Conservation (phyloP, 305 asterid species). For the Petunia hybrid region DNA sequence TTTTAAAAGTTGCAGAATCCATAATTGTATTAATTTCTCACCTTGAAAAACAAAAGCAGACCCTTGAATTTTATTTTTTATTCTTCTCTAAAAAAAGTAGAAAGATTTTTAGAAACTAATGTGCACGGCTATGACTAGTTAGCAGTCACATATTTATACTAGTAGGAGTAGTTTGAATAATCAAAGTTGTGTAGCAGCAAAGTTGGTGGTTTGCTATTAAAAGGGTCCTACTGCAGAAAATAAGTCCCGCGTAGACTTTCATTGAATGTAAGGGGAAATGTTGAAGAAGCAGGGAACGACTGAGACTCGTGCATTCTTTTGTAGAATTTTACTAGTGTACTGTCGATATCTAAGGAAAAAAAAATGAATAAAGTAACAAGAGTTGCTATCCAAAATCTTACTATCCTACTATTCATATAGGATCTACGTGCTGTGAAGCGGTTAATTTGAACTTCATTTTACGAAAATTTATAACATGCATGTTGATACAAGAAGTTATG, state of each 20-base stretch:
- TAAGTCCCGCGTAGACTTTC: not conserved
- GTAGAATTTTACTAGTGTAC: slow-evolving; percentile 4
- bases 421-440: no score
- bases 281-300: slow-evolving; percentile 14
- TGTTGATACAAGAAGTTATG: no score
- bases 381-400: not conserved
- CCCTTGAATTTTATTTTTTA: not conserved
- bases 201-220: not conserved
- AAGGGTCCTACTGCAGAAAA: slow-evolving; percentile 26
- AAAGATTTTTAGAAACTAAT: not conserved
- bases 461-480: no score
- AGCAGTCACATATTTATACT: slow-evolving; percentile 27
- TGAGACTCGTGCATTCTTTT: not conserved
- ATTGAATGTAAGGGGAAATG: slow-evolving; percentile 17
- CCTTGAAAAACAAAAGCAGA: slow-evolving; percentile 24
- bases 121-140: slow-evolving; percentile 19
- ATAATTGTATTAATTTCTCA: slow-evolving; percentile 4
- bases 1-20: not conserved
- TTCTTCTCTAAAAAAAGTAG: not conserved
- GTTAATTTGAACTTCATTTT: no score
- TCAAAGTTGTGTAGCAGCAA: slow-evolving; percentile 10
- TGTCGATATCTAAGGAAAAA: not conserved
- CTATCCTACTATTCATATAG: no score
- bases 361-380: not conserved
- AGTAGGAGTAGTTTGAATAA: slow-evolving; percentile 8